phyloP scores from a whole-genome alignment of 805 yeast species.

The Wickerhamiella azyma region DNA sequence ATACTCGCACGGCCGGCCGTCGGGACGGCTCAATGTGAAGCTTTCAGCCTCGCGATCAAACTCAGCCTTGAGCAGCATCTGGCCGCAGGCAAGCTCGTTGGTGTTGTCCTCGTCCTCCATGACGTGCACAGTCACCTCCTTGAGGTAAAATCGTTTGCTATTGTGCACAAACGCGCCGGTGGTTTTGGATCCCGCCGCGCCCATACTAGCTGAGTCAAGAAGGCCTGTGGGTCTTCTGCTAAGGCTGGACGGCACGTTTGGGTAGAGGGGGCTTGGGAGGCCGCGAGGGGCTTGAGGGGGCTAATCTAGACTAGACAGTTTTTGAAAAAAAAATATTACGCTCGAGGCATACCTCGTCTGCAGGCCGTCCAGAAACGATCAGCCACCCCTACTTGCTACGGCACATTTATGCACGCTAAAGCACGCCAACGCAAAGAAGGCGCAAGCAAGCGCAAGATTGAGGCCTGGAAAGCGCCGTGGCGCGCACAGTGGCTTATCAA shows the following conservation, averaged over 20 bases:
- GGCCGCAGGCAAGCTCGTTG: constrained; percentile 6
- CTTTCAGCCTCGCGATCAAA: constrained; percentile 9
- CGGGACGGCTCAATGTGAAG: constrained; percentile 15
- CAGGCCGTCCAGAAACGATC: no score
- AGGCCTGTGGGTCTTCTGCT: not conserved
- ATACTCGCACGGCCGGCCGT: constrained; percentile 9
- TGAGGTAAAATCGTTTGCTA: constrained; percentile 13
- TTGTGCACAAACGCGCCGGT: constrained; percentile 11
- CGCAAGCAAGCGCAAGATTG: no score
- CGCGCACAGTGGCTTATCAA: no score
- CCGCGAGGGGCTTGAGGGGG: no score
- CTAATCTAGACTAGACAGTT: no score
- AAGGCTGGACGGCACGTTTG: no score
- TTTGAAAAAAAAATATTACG: no score
- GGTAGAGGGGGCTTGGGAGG: no score
- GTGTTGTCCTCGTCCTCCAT: constrained; percentile 15
- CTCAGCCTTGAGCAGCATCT: constrained; percentile 8
- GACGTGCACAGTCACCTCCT: constrained; percentile 10
- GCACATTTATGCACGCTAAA: not conserved
- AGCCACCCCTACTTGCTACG: no score
- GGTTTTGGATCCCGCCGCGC: constrained; percentile 16
- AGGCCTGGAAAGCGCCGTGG: no score
- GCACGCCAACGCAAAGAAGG: not conserved
- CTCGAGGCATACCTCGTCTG: no score
- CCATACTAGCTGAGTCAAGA: constrained; percentile 12